These are phyloP conservation scores for Actinomucor elegans DNA, from an alignment of 371 early-diverging fungal genomes.

Conservation along the genomic window DNA sequence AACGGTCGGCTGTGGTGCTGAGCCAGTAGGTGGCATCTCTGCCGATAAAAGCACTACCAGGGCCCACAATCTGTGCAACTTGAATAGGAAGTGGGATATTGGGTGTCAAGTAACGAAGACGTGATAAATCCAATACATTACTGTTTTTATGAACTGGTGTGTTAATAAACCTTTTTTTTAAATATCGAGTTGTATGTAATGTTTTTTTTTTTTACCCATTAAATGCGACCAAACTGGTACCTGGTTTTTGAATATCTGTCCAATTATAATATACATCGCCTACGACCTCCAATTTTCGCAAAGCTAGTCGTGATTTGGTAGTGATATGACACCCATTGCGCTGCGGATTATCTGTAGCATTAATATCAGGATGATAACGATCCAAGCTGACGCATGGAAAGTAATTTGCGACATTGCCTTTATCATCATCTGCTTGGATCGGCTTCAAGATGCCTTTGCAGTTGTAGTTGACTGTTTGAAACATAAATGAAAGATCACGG, in stretches of 20 bases:
- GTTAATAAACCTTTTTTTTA: too few species aligned
- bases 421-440: slow-evolving; percentile 39
- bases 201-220: slow-evolving; percentile 55
- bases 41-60: slow-evolving; percentile 55
- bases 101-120: slow-evolving; percentile 43
- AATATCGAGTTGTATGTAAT: not conserved
- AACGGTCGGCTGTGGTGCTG: slow-evolving; percentile 52
- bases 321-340: slow-evolving; percentile 70
- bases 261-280: slow-evolving; percentile 76
- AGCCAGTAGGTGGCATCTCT: slow-evolving; percentile 65
- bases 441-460: slow-evolving; percentile 67
- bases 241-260: slow-evolving; percentile 62
- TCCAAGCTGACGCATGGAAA: slow-evolving; percentile 73
- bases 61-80: slow-evolving; percentile 46
- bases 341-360: slow-evolving; percentile 55
- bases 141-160: too few species aligned
- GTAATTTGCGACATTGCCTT: slow-evolving; percentile 61
- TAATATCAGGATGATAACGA: slow-evolving; percentile 37
- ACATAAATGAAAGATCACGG: slow-evolving; percentile 74
- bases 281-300: slow-evolving; percentile 45
- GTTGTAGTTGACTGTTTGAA: slow-evolving; percentile 71
- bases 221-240: slow-evolving; percentile 66
- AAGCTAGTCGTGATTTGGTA: slow-evolving; percentile 43
- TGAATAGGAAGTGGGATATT: slow-evolving; percentile 44
- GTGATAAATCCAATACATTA: slow-evolving; percentile 54